Conservation (phyloP, 1,284 basidiomycete genomes). For the Ustilago loliicola region DNA sequence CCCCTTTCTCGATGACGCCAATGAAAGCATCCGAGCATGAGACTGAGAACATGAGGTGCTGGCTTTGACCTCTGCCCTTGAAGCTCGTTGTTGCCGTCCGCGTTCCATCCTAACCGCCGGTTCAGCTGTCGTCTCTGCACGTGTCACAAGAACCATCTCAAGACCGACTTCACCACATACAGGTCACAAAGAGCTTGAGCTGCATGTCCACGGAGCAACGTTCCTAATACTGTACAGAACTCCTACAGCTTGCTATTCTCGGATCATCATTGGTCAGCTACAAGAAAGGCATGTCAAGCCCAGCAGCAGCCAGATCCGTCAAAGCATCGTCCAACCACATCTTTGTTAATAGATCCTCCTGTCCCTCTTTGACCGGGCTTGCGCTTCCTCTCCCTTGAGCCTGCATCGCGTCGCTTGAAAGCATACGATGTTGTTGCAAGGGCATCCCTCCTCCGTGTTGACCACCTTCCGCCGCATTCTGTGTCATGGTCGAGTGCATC, state of each 20-base stretch:
- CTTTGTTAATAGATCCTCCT: slow-evolving; percentile 46
- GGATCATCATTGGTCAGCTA: neutral
- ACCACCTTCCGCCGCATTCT: neutral
- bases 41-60: no score
- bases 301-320: slow-evolving; percentile 42
- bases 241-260: neutral
- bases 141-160: neutral
- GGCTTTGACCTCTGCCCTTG: no score
- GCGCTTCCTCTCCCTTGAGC: neutral
- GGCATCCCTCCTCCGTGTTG: neutral
- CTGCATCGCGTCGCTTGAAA: slow-evolving; percentile 3
- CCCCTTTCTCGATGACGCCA: neutral
- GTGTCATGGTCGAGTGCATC: slow-evolving; percentile 6
- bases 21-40: neutral
- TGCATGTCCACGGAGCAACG: neutral
- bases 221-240: neutral
- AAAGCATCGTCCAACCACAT: slow-evolving; percentile 56
- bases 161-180: neutral
- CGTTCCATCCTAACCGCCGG: neutral
- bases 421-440: slow-evolving; percentile 4
- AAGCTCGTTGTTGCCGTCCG: neutral
- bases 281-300: slow-evolving; percentile 54
- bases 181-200: neutral
- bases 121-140: neutral
- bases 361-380: slow-evolving; percentile 14